Evolutionary conservation across 495 filamentous ascomycete genomes (phyloP).

Genomic region (Xylaria bambusicola): DNA sequence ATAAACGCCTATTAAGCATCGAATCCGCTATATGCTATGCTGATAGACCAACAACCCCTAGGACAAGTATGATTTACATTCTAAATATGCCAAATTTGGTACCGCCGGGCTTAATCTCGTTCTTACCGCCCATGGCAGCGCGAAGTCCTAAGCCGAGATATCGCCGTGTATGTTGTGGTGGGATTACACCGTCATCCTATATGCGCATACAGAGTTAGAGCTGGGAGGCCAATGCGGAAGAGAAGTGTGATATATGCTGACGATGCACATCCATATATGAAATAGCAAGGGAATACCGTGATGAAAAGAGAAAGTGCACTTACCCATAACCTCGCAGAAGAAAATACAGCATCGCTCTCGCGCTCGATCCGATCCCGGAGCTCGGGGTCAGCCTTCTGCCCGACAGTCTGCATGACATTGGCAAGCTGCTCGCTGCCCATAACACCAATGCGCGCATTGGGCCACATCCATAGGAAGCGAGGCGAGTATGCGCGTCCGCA

Average conservation of each 20-base stretch:
- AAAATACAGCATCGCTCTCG: conserved; percentile 88
- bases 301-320: conserved; percentile 27
- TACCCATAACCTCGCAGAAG: conserved; percentile 86
- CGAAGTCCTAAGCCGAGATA: conserved; percentile 81
- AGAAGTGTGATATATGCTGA: too few species aligned
- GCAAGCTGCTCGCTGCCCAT: conserved; percentile 95
- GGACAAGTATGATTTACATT: conserved; percentile 61
- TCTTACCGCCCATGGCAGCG: conserved; percentile 72
- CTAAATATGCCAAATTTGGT: conserved; percentile 94
- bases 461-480: conserved; percentile 95
- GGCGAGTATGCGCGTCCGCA: conserved; percentile 93
- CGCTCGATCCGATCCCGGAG: conserved; percentile 83
- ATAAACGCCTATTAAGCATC: background rate
- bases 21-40: background rate
- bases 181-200: conserved; percentile 87
- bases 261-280: too few species aligned
- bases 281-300: too few species aligned
- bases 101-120: conserved; percentile 56
- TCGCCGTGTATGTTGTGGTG: conserved; percentile 80
- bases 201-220: conserved; percentile 29
- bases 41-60: background rate
- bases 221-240: too few species aligned
- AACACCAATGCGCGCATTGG: conserved; percentile 89
- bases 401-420: conserved; percentile 92
- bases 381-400: conserved; percentile 77